Evolutionary conservation across 2,329 filamentous ascomycete genomes (phyloP).

Genomic region (Fusarium sp.): DNA sequence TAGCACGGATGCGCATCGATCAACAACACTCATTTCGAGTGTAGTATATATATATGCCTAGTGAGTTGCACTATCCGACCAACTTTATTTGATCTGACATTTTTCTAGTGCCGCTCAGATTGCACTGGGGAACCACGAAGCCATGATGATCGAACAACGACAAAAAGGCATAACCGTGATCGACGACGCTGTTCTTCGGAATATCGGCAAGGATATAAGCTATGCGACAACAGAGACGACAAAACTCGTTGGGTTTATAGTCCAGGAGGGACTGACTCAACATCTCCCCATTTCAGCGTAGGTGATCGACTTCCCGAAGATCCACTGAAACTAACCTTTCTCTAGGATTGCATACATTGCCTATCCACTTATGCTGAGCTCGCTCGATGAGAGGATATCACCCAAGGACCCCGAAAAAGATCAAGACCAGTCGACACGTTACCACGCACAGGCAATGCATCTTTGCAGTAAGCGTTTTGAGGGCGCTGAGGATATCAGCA

Average conservation of each 20-base stretch:
- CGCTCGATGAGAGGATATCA: conserved; percentile 12
- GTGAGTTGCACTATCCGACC: neutral
- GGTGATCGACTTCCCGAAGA: fast-evolving
- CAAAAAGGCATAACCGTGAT: conserved; percentile 31
- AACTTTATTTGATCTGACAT: fast-evolving
- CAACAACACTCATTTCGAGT: conserved; percentile 23
- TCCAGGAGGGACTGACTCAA: conserved; percentile 9
- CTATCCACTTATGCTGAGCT: conserved; percentile 25
- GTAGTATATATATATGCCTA: conserved; percentile 32
- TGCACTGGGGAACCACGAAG: conserved; percentile 16
- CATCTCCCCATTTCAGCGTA: conserved; percentile 23
- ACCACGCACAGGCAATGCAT: conserved; percentile 25
- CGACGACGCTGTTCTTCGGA: conserved; percentile 10
- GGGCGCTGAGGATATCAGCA: conserved; percentile 14
- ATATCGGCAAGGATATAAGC: conserved; percentile 16
- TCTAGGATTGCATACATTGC: conserved; percentile 19
- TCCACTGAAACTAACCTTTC: fast-evolving
- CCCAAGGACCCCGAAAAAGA: neutral
- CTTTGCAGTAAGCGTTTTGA: conserved; percentile 14
- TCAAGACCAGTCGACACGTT: neutral
- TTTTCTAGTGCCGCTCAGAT: conserved; percentile 24
- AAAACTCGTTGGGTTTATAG: conserved; percentile 9
- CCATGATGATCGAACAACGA: conserved; percentile 34
- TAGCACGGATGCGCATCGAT: neutral
- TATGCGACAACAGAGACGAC: conserved; percentile 17